phyloP scores from a whole-genome alignment of 73 alveolate species.

The Blepharisma stoltei region DNA sequence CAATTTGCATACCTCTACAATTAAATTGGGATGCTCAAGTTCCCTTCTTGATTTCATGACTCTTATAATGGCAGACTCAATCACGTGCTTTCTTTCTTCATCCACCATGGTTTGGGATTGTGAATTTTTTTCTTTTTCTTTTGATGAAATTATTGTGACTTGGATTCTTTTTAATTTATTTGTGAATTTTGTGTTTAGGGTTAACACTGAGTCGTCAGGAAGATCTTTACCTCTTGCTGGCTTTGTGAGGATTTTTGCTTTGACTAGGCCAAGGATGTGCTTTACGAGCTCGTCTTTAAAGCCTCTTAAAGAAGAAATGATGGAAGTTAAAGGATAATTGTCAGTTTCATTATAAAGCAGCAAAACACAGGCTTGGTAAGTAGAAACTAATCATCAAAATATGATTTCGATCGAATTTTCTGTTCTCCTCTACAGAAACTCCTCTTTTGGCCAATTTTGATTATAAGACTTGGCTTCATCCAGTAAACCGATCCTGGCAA shows the following conservation, averaged over 20 bases:
- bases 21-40: constrained; percentile 48
- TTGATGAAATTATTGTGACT: constrained; percentile 38
- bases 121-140: constrained; percentile 32
- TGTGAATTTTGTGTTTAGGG: constrained; percentile 31
- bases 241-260: constrained; percentile 39
- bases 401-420: constrained; percentile 38
- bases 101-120: constrained; percentile 46
- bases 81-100: constrained; percentile 64
- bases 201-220: constrained; percentile 39
- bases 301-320: constrained; percentile 9
- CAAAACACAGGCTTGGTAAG: constrained; percentile 44
- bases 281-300: constrained; percentile 38
- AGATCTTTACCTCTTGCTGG: constrained; percentile 32
- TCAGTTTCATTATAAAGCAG: constrained; percentile 42
- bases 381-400: too few species aligned
- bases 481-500: too few species aligned
- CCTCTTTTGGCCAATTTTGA: too few species aligned
- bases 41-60: constrained; percentile 69
- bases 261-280: constrained; percentile 48
- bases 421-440: too few species aligned
- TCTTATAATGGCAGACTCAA: constrained; percentile 72
- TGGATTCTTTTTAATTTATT: constrained; percentile 23
- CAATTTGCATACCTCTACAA: constrained; percentile 47
- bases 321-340: constrained; percentile 5
- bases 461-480: too few species aligned